phyloP scores from a whole-genome alignment of 352 stramenopile species.

The Thraustochytrium striatum region DNA sequence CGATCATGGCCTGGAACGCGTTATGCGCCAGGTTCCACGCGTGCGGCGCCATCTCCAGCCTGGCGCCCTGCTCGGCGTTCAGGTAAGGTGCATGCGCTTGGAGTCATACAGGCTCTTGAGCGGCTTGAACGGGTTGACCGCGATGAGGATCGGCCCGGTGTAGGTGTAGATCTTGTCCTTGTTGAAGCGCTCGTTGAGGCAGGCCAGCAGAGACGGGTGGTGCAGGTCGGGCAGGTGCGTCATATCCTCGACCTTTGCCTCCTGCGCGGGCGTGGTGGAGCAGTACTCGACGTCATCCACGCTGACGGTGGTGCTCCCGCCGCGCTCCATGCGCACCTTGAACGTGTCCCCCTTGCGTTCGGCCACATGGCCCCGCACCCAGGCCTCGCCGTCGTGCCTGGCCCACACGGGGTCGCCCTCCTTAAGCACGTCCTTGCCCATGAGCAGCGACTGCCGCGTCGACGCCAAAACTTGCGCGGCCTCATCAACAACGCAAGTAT shows the following conservation, averaged over 20 bases:
- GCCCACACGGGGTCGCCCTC: constrained; percentile 43
- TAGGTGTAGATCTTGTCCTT: constrained; percentile 87
- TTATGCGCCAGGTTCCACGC: constrained; percentile 80
- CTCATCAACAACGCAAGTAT: too few relatives aligned
- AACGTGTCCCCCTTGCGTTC: not conserved
- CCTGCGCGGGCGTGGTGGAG: constrained; percentile 34
- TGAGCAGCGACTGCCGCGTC: too few relatives aligned
- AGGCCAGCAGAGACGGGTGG: constrained; percentile 48
- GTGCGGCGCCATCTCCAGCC: constrained; percentile 67
- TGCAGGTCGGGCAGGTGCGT: constrained; percentile 45
- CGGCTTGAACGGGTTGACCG: constrained; percentile 68
- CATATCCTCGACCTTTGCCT: constrained; percentile 52
- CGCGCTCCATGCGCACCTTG: not conserved
- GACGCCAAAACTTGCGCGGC: too few relatives aligned
- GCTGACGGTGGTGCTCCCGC: not conserved
- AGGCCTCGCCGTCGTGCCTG: constrained; percentile 37
- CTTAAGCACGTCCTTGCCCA: constrained; percentile 1
- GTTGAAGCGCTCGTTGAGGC: constrained; percentile 69
- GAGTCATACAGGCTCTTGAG: constrained; percentile 50
- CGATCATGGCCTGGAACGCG: constrained; percentile 74
- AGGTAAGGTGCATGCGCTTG: constrained; percentile 54
- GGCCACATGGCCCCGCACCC: constrained; percentile 26
- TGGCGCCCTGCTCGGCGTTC: constrained; percentile 56
- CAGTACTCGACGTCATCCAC: constrained; percentile 44
- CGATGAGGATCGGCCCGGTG: constrained; percentile 64